phyloP scores from a whole-genome alignment of 139 green algal species.

The Asterochloris erici region DNA sequence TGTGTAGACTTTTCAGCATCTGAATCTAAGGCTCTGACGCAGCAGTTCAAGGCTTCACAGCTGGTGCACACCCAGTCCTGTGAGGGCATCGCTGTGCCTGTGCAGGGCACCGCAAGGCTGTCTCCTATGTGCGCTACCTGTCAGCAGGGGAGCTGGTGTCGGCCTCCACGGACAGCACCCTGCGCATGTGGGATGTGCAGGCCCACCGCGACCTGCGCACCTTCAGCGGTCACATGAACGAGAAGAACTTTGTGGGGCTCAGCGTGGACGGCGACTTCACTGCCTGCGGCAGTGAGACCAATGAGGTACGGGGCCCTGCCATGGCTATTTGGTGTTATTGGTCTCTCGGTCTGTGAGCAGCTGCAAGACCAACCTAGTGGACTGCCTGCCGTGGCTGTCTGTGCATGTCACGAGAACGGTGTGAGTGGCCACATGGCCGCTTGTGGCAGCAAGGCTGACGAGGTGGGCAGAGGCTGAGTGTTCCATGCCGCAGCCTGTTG shows the following conservation, averaged over 20 bases:
- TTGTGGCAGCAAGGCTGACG: no score
- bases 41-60: no score
- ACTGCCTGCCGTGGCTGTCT: no score
- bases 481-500: no score
- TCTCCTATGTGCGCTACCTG: conserved; percentile 91
- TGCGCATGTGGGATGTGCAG: conserved; percentile 62
- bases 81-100: not conserved
- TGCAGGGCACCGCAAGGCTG: conserved; percentile 62
- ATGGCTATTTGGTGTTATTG: not conserved
- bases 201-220: conserved; percentile 27
- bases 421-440: no score
- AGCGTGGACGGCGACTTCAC: conserved; percentile 71
- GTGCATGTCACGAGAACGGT: no score
- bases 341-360: no score
- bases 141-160: conserved; percentile 62
- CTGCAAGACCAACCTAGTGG: no score
- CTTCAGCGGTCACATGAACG: conserved; percentile 82
- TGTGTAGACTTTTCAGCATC: no score
- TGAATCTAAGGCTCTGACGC: no score
- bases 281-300: conserved; percentile 80
- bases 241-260: conserved; percentile 96
- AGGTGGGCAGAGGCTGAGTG: no score
- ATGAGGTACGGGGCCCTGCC: conserved; percentile 31
- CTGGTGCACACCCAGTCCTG: no score
- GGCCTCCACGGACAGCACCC: conserved; percentile 86